Evolutionary conservation across 768 basidiomycete species (phyloP), one percentile per base, ranked within the genome.

Genomic region (Gymnopilus junonius): DNA sequence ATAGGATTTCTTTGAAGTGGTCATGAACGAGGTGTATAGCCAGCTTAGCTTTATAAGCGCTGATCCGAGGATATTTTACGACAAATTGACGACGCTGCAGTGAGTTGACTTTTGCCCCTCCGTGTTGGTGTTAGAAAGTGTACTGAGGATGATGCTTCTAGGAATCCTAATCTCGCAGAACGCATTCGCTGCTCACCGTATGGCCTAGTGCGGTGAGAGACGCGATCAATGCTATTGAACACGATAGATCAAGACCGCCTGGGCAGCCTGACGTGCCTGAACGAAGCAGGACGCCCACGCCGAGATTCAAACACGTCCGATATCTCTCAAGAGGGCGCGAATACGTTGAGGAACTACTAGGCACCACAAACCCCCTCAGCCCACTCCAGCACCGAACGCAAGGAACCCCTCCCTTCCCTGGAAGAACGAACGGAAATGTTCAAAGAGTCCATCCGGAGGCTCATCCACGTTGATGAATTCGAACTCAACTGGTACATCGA

Each of bases 181-280:
- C 70, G 72, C 11, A 70, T 75, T 15, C 70, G 68, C 10, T 67
- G 17, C 63, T 73, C 34, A 71, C 70, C 4, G 53, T 75, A n/a
- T 75, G 73, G 72, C 73, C 72, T 14, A 53, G 63, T 27, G 73
- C 71, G 1, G 63, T 73, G 14, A 61, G 69, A 40, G 67, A 74
- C 35, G 70, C 71, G n/a, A 65, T 74, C 27, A 45, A 63, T 34
- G 55, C 62, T 20, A 40, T 63, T 5, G 58, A 65, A 39, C 60
- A 55, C 21, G 64, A 59, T 23, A 56, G 61, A 25, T 14, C 48
- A 15, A 50, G 37, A 20, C 35, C 46, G 8, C 45, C 35, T 21
- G 35, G 53, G 10, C 45, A 55, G 12, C 46, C 53, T 29, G 57
- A 50, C 48, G 48, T 39, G 25, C 46, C 58, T 23, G 50, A 50